Evolutionary conservation across 2,329 filamentous ascomycete species (phyloP), one percentile per base, ranked within the genome.

Genomic region (Truncatella angustata): DNA sequence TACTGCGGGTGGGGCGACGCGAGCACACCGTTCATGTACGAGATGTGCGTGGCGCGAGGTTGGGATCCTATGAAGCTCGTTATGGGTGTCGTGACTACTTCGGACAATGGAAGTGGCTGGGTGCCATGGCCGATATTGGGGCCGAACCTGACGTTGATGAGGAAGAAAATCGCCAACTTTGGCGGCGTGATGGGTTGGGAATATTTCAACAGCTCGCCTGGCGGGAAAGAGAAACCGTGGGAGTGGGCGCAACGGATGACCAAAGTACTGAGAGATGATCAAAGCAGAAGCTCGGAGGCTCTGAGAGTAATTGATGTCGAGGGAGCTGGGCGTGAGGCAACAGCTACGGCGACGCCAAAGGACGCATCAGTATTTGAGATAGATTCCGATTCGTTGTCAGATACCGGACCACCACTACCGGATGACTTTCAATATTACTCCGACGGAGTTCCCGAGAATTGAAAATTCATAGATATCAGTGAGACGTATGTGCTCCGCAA

Each of bases 161-260:
- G 79, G 32, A 68, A 75, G 12, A 79, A 78, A 58, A 88, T 86
- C 60, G 77, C 80, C 3, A 73, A 71, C 2, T 91, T 92, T 64
- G 90, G 88, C 2, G 90, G 90, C 1, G 85, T 93, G 0, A 91
- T 91, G 84, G 88, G 88, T 2, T 93, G 90, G 90, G 90, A 94
- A 69, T 93, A 91, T 63, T 93, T 90, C 71, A 91, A 91, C 69
- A 78, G 81, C 40, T 67, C 83, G 51, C 85, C 86, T 0, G 84
- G 82, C 1, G 83, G 77, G 21, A 68, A 69, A 45, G 74, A 76
- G 26, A 71, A 73, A 51, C 86, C 87, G 2, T 90, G 86, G 87
- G 80, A 88, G 58, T 93, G 89, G 89, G 87, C 86, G 1, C 78
- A 77, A 42, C 77, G 76, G 52, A 85, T 92, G 75, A 82, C 81